phyloP scores from a whole-genome alignment of 1,139 yeast species.

The Hyphopichia buzzinii region DNA sequence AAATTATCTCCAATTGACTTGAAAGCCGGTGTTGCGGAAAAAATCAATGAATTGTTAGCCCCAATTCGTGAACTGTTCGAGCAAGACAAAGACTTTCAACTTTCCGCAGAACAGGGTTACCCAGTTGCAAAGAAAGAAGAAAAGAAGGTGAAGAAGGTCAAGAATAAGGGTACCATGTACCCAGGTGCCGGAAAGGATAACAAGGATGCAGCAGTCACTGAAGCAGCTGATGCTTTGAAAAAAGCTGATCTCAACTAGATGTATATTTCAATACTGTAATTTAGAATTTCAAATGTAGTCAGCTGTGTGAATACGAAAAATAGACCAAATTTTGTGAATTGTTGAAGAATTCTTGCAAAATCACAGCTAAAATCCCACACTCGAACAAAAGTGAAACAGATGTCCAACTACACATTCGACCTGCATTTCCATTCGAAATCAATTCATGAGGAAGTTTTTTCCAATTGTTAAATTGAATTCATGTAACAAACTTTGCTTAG shows the following conservation, averaged over 20 bases:
- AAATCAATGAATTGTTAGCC: conserved; percentile 72
- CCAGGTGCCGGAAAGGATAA: conserved; percentile 54
- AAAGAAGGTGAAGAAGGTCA: conserved; percentile 68
- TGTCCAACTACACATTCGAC: too few relatives aligned
- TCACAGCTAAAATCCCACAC: too few relatives aligned
- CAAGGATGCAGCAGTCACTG: conserved; percentile 10
- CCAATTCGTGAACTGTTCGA: conserved; percentile 78
- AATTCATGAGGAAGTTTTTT: too few relatives aligned
- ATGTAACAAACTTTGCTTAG: too few relatives aligned
- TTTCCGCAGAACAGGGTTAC: conserved; percentile 75
- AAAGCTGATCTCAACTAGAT: conserved; percentile 1
- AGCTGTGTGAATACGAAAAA: too few relatives aligned
- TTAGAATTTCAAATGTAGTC: too few relatives aligned
- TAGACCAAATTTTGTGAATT: too few relatives aligned
- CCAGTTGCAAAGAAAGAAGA: conserved; percentile 68
- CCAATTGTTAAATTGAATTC: too few relatives aligned
- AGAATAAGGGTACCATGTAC: conserved; percentile 82
- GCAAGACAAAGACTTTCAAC: conserved; percentile 67
- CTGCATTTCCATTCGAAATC: too few relatives aligned
- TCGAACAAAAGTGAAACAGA: too few relatives aligned
- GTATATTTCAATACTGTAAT: background rate
- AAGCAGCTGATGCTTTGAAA: conserved; percentile 10
- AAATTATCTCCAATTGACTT: conserved; percentile 89
- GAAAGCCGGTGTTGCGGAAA: conserved; percentile 86
- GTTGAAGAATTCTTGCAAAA: too few relatives aligned